Conservation (phyloP, 1,139 yeast species). For the Arxiozyma telluris region DNA sequence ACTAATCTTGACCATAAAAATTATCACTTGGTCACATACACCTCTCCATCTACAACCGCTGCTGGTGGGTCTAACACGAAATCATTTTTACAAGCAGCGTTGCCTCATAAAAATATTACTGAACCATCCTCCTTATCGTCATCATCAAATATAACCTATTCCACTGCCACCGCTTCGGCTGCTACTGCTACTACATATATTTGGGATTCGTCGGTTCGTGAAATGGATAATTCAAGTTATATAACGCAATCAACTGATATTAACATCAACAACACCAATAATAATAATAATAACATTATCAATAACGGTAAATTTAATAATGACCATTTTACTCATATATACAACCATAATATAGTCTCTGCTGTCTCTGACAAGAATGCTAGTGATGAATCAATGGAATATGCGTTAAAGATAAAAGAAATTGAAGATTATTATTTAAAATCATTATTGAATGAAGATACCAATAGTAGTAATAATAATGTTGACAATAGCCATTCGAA, state of each 20-base stretch:
- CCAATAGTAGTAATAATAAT: neutral
- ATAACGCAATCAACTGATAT: neutral
- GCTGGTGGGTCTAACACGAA: neutral
- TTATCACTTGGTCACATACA: neutral
- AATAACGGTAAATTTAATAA: no score
- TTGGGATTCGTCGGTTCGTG: slow-evolving; percentile 22
- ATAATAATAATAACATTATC: no score
- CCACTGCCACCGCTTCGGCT: neutral
- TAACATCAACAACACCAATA: neutral
- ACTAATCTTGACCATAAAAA: neutral
- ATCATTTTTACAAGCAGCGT: neutral
- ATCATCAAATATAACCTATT: neutral
- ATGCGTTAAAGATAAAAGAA: slow-evolving; percentile 23
- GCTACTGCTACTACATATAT: neutral
- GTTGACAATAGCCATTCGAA: no score
- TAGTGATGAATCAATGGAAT: slow-evolving; percentile 9
- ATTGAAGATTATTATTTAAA: slow-evolving; percentile 30
- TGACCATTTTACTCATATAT: no score
- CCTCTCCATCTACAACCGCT: neutral
- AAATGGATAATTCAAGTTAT: slow-evolving; percentile 13
- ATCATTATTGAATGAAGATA: slow-evolving; percentile 22
- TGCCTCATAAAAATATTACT: no score
- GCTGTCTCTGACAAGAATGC: neutral
- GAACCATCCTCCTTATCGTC: neutral
- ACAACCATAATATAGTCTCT: neutral